Evolutionary conservation across 108 stramenopile species (phyloP).

Genomic region (Nannochloropsis granulata): DNA sequence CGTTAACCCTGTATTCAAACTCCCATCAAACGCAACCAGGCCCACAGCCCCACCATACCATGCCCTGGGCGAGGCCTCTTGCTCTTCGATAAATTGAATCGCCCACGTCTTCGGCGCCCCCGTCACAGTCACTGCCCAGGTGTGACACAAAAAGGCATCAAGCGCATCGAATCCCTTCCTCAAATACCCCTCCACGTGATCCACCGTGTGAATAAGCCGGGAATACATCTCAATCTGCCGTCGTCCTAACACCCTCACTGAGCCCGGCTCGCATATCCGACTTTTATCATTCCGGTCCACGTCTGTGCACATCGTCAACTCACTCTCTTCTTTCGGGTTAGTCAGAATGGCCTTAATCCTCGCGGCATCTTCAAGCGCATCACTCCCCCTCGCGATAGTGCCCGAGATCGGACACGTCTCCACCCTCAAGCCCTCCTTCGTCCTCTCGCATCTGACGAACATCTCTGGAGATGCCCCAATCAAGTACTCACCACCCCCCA

Average conservation of each 20-base stretch:
- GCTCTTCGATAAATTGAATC: constrained; percentile 89
- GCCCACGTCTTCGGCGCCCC: constrained; percentile 97
- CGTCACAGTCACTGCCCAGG: constrained; percentile 97
- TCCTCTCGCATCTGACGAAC: constrained; percentile 89
- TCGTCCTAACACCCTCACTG: constrained; percentile 88
- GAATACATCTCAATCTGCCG: constrained; percentile 98
- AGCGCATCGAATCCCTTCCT: constrained; percentile 87
- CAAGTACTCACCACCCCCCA: constrained; percentile 68
- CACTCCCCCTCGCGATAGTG: constrained; percentile 85
- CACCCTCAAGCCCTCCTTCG: constrained; percentile 65
- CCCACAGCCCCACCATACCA: constrained; percentile 98
- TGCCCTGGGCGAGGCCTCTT: constrained; percentile 72
- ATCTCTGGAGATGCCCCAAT: constrained; percentile 96
- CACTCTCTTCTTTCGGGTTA: constrained; percentile 89
- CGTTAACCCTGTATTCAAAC: constrained; percentile 87
- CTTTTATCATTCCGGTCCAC: constrained; percentile 97
- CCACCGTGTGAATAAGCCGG: constrained; percentile 90
- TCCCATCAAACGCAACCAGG: constrained; percentile 89
- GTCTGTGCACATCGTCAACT: constrained; percentile 97
- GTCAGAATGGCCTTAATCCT: constrained; percentile 74
- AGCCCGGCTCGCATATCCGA: constrained; percentile 90
- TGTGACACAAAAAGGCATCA: constrained; percentile 94
- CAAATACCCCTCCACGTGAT: constrained; percentile 94
- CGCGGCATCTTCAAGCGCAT: constrained; percentile 90
- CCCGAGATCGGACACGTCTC: constrained; percentile 98